phyloP scores from a whole-genome alignment of 306 rosid species.

The Prunus padus region DNA sequence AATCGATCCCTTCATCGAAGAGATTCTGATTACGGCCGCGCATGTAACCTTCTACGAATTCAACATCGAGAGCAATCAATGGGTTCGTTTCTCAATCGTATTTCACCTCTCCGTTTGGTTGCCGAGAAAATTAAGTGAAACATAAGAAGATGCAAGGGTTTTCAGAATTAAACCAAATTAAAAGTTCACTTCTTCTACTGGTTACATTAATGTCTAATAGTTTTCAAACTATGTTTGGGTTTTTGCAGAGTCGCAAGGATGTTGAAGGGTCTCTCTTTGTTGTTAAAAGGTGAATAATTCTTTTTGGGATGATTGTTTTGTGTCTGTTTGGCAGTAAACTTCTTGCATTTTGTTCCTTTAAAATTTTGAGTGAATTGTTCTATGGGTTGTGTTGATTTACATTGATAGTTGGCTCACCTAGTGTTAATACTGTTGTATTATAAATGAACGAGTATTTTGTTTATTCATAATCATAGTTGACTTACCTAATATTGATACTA shows the following conservation, averaged over 20 bases:
- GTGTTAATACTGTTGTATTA: slow-evolving; percentile 14
- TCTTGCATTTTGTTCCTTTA: neutral
- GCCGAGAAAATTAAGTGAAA: neutral
- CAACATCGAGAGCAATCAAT: slow-evolving; percentile 75
- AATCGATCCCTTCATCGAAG: slow-evolving; percentile 81
- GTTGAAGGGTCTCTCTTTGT: slow-evolving; percentile 99
- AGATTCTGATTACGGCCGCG: slow-evolving; percentile 90
- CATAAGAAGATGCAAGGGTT: neutral
- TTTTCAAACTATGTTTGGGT: neutral
- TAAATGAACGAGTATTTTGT: slow-evolving; percentile 38
- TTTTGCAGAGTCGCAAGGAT: slow-evolving; percentile 90
- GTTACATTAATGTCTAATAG: neutral
- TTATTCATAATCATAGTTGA: neutral
- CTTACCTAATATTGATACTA: slow-evolving; percentile 4
- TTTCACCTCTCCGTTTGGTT: slow-evolving; percentile 14
- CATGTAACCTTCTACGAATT: slow-evolving; percentile 88
- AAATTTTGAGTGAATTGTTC: neutral
- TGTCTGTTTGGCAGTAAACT: neutral
- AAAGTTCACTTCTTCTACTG: neutral
- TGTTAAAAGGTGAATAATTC: slow-evolving; percentile 65
- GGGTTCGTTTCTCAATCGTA: slow-evolving; percentile 56
- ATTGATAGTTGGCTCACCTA: slow-evolving; percentile 4
- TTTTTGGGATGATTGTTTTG: neutral
- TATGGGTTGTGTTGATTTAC: neutral
- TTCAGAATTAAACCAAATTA: neutral